Evolutionary conservation across 176 grass and related monocot genomes (phyloP), one percentile per base, ranked within the genome.

Genomic region (Musa schizocarpa): DNA sequence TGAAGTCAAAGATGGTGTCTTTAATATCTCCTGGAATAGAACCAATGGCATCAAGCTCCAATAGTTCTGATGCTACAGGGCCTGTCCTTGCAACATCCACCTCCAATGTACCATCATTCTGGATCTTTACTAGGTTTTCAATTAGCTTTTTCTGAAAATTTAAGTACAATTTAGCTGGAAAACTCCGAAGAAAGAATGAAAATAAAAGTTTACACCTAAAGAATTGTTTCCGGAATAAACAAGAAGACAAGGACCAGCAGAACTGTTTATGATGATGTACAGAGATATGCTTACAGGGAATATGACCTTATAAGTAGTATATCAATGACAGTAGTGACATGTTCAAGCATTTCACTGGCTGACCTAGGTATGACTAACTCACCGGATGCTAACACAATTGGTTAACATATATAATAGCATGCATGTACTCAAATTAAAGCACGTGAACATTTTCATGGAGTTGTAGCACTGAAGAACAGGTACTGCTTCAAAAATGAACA

Each of bases 141-240:
- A 93, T 72, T 68, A 98, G 87, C 80, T 83, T 98, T 93, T 85
- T 93, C 95, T 98, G 88, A 74, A 75, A 91, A 78, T n/a, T 79
- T 82, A 77, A 64, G 56, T 21, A 76, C 52, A 65, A 26, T 72
- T 81, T 75, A 83, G 49, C 10, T 74, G 77, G 63, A 83, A 48
- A 79, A 53, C 19, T 50, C 43, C 26, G 13, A 21, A 51, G n/a
- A 43, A 59, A 21, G 1, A 50, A 54, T 70, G 51, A 50, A 8
- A 68, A 53, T 58, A 25, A 23, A 43, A 43, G 34, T 43, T 43
- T 43, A 43, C 6, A 43, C 34, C 34, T 5, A 6, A 43, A 43
- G 34, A 43, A 43, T 6, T 43, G 34, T 43, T 21, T 59, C 2
- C 14, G 5, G 8, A 8, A 59, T 19, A 59, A 19, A 59, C 20